Percentiles rank a stretch among this genome's conserved stretches.
phyloP scores from a whole-genome alignment of 2,329 filamentous ascomycete species.

The Penicillium sp. region DNA sequence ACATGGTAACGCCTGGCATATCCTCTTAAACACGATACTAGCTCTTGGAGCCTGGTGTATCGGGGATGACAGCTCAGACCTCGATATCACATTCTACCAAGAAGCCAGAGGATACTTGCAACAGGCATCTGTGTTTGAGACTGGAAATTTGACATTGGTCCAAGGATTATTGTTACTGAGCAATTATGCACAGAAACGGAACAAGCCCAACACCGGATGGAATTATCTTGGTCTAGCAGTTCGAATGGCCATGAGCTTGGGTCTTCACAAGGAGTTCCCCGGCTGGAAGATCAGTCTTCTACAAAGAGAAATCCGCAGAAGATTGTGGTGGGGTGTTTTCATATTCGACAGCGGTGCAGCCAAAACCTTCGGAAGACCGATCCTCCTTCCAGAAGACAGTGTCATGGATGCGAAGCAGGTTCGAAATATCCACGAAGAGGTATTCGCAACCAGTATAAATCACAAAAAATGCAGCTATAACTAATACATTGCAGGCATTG shows the following conservation, averaged over 20 bases:
- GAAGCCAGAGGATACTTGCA: conserved; percentile 50
- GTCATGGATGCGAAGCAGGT: conserved; percentile 48
- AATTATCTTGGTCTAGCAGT: conserved; percentile 52
- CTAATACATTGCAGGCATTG: conserved; percentile 15
- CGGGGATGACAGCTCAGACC: conserved; percentile 42
- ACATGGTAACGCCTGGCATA: conserved; percentile 46
- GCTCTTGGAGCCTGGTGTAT: conserved; percentile 49
- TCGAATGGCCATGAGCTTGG: conserved; percentile 52
- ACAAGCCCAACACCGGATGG: conserved; percentile 54
- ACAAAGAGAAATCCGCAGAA: conserved; percentile 43
- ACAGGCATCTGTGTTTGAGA: conserved; percentile 49
- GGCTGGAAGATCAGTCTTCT: conserved; percentile 48
- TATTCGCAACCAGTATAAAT: conserved; percentile 6
- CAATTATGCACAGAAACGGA: conserved; percentile 53
- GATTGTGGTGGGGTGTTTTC: conserved; percentile 47
- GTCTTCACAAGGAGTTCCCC: conserved; percentile 53
- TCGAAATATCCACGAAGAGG: conserved; percentile 47
- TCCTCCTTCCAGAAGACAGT: conserved; percentile 47
- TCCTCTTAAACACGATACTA: conserved; percentile 48
- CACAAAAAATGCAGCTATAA: neutral
- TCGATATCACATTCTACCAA: conserved; percentile 49
- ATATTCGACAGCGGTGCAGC: conserved; percentile 53
- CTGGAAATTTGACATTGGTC: conserved; percentile 51
- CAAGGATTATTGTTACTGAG: conserved; percentile 50
- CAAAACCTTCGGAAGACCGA: conserved; percentile 52